Evolutionary conservation across 2,329 filamentous ascomycete species (phyloP).

Genomic region (Diaporthe sp.): DNA sequence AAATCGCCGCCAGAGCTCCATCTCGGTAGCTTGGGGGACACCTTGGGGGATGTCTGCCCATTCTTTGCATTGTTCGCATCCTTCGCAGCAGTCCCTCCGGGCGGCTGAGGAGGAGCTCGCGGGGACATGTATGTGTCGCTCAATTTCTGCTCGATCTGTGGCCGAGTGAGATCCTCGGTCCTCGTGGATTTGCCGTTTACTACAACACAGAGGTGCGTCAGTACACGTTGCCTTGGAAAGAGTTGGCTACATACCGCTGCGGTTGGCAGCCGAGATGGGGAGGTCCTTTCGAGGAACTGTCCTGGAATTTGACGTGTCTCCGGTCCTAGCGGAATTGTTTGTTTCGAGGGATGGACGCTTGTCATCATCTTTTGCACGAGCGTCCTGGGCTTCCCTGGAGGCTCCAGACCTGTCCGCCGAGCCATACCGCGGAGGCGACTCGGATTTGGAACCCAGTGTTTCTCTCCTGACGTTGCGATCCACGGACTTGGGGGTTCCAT

Average conservation of each 20-base stretch:
- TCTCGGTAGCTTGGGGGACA: slow-evolving; percentile 77
- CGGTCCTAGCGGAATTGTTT: slow-evolving; percentile 54
- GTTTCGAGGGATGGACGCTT: slow-evolving; percentile 59
- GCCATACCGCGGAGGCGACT: slow-evolving; percentile 52
- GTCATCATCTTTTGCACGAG: slow-evolving; percentile 69
- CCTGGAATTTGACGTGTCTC: slow-evolving; percentile 58
- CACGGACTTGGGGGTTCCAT: slow-evolving; percentile 52
- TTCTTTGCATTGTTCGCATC: slow-evolving; percentile 53
- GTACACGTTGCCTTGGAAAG: slow-evolving; percentile 37
- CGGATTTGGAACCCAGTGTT: slow-evolving; percentile 47
- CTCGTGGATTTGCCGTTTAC: slow-evolving; percentile 53
- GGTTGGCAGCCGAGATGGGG: slow-evolving; percentile 53
- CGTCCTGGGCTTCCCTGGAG: slow-evolving; percentile 71
- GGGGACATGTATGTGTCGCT: slow-evolving; percentile 71
- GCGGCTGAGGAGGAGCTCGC: slow-evolving; percentile 66
- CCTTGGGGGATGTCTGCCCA: slow-evolving; percentile 58
- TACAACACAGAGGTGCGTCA: slow-evolving; percentile 43
- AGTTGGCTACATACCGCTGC: slow-evolving; percentile 57
- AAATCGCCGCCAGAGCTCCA: slow-evolving; percentile 89
- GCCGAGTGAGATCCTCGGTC: slow-evolving; percentile 48
- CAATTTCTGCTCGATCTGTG: slow-evolving; percentile 56
- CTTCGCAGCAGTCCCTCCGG: slow-evolving; percentile 51
- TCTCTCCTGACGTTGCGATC: slow-evolving; percentile 55
- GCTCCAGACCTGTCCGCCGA: slow-evolving; percentile 55
- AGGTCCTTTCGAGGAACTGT: slow-evolving; percentile 76